These are phyloP conservation scores for Thraustochytrium striatum DNA, from an alignment of 352 stramenopile genomes.

Conservation along the genomic window DNA sequence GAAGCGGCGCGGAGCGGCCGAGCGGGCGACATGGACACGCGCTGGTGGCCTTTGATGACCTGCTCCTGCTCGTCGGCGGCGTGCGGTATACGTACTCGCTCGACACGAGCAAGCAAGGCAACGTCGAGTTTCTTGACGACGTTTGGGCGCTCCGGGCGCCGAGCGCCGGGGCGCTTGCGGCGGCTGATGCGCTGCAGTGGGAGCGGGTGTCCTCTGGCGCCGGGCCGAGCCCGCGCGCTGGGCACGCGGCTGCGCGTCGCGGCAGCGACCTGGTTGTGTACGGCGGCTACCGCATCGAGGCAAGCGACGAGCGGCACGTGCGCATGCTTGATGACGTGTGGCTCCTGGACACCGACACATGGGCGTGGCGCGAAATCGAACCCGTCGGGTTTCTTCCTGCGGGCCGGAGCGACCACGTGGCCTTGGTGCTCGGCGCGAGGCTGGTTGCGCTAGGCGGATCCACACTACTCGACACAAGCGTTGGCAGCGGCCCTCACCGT, in stretches of 20 bases:
- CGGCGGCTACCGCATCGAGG: not conserved
- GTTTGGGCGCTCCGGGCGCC: not conserved
- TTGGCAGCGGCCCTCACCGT: not conserved
- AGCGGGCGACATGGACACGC: too few relatives aligned
- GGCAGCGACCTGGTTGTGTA: not conserved
- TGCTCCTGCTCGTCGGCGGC: not conserved
- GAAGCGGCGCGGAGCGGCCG: too few relatives aligned
- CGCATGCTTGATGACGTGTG: not conserved
- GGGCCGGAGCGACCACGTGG: not conserved
- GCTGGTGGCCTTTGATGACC: too few relatives aligned
- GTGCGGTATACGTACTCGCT: not conserved
- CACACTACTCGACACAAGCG: not conserved
- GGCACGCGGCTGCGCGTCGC: not conserved
- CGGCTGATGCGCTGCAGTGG: not conserved
- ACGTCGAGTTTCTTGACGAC: not conserved
- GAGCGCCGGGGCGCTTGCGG: not conserved
- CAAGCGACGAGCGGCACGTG: not conserved
- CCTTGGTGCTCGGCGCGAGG: not conserved
- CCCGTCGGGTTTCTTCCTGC: not conserved
- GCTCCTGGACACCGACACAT: not conserved
- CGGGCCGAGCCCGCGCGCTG: not conserved
- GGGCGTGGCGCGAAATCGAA: not conserved
- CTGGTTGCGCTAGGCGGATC: not conserved
- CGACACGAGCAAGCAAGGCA: not conserved
- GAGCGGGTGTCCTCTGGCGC: not conserved